A percentile compares a stretch with the other conserved stretches of the same genome.
Conservation (phyloP, 176 grass and related monocot genomes). For the Juncus effusus region DNA sequence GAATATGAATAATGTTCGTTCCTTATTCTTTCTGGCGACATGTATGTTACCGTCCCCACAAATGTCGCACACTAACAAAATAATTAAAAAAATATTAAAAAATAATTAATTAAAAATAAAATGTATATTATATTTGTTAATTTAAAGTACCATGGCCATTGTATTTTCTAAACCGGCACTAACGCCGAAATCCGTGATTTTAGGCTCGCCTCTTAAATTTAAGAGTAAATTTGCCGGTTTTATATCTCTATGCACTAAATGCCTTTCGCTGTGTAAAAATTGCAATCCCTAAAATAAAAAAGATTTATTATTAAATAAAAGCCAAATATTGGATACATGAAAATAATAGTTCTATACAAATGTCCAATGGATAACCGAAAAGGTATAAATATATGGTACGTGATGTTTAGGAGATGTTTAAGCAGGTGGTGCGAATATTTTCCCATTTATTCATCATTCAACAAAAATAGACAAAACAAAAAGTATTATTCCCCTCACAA, state of each 20-base stretch:
- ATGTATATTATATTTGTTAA: conserved; percentile 7
- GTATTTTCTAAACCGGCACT: conserved; percentile 92
- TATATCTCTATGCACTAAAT: conserved; percentile 97
- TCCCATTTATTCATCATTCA: too few relatives aligned
- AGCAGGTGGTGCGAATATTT: too few relatives aligned
- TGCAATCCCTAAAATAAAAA: conserved; percentile 48
- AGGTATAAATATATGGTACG: too few relatives aligned
- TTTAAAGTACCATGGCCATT: conserved; percentile 73
- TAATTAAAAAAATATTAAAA: conserved; percentile 22
- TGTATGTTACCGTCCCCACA: conserved; percentile 94
- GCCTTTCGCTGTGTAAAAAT: conserved; percentile 82
- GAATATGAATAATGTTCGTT: conserved; percentile 85
- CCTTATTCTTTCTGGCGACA: conserved; percentile 98
- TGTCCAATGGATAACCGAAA: too few relatives aligned
- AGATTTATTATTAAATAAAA: too few relatives aligned
- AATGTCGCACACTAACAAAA: conserved; percentile 81
- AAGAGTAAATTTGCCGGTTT: conserved; percentile 95
- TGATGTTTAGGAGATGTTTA: too few relatives aligned
- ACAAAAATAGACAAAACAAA: neutral
- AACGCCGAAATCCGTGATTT: conserved; percentile 91
- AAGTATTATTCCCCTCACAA: conserved; percentile 42
- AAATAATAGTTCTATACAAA: neutral
- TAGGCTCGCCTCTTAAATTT: conserved; percentile 82
- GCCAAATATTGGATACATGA: neutral
- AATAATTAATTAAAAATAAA: conserved; percentile 7